These are phyloP conservation scores for Aspergillus olivimuriae DNA, from an alignment of 495 filamentous ascomycete species.

Conservation along the genomic window DNA sequence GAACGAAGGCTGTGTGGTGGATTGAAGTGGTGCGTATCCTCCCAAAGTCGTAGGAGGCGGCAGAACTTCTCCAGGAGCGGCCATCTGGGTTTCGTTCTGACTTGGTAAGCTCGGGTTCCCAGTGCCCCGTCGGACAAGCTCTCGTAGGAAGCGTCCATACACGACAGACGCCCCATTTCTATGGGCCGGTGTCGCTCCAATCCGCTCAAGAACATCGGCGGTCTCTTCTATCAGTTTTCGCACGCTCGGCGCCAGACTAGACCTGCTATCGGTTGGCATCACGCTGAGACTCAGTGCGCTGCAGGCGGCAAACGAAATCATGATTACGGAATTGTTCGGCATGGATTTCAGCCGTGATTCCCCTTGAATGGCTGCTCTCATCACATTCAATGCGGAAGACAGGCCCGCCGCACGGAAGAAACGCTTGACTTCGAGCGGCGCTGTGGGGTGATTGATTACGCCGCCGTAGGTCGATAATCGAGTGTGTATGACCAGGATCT, in stretches of 20 bases:
- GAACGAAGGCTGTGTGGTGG: conserved; percentile 14
- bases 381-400: conserved; percentile 65
- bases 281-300: conserved; percentile 60
- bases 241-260: conserved; percentile 60
- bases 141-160: conserved; percentile 56
- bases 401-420: conserved; percentile 65
- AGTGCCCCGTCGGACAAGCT: conserved; percentile 42
- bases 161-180: conserved; percentile 56
- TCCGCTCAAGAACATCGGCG: conserved; percentile 60
- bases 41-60: conserved; percentile 13
- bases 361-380: conserved; percentile 65
- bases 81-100: neutral
- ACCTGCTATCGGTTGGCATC: conserved; percentile 44
- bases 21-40: conserved; percentile 10
- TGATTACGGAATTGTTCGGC: conserved; percentile 72
- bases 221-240: conserved; percentile 63
- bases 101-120: neutral
- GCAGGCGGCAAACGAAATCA: conserved; percentile 71
- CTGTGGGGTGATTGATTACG: conserved; percentile 69
- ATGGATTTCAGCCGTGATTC: conserved; percentile 64
- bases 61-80: conserved; percentile 9
- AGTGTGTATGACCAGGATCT: conserved; percentile 68
- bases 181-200: conserved; percentile 57
- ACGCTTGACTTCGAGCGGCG: conserved; percentile 60
- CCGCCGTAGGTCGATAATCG: conserved; percentile 65